These are phyloP conservation scores for Soucietia sequanensis DNA, from an alignment of 805 yeast species.

Conservation along the genomic window DNA sequence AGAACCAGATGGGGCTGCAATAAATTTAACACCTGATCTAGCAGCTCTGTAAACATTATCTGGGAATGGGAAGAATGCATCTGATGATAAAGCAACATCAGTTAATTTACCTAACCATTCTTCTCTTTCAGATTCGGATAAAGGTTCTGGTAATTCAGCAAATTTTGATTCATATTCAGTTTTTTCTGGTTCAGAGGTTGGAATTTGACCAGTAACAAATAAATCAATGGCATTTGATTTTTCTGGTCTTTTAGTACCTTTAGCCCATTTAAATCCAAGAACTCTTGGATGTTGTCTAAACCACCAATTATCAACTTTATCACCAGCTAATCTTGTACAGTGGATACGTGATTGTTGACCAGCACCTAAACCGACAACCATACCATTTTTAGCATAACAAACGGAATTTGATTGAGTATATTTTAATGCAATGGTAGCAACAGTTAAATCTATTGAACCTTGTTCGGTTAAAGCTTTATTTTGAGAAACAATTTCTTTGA, in stretches of 20 bases:
- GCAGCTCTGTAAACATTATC: slow-evolving; percentile 98
- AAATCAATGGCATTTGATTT: slow-evolving; percentile 97
- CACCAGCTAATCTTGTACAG: slow-evolving; percentile 99
- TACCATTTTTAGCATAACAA: slow-evolving; percentile 97
- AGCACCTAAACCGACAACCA: slow-evolving; percentile 99
- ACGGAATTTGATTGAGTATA: slow-evolving; percentile 99
- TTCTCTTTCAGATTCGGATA: slow-evolving; percentile 76
- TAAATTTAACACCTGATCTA: slow-evolving; percentile 90
- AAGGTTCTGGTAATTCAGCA: slow-evolving; percentile 76
- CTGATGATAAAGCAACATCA: slow-evolving; percentile 90
- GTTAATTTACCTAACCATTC: slow-evolving; percentile 82
- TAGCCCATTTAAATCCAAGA: slow-evolving; percentile 92
- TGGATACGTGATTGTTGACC: slow-evolving; percentile 99
- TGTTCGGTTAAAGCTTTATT: slow-evolving; percentile 88
- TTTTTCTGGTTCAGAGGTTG: slow-evolving; percentile 88
- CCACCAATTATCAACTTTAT: slow-evolving; percentile 99
- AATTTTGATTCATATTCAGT: slow-evolving; percentile 90
- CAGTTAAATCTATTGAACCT: slow-evolving; percentile 90
- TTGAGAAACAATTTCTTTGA: slow-evolving; percentile 86
- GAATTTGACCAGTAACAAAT: slow-evolving; percentile 88
- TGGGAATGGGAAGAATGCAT: slow-evolving; percentile 99
- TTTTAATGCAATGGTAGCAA: slow-evolving; percentile 95
- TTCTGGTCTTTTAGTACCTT: slow-evolving; percentile 97
- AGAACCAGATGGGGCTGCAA: slow-evolving; percentile 97
- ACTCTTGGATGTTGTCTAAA: slow-evolving; percentile 97